These are phyloP conservation scores for Penstemon barbatus DNA, from an alignment of 257 asterid species.

Conservation along the genomic window DNA sequence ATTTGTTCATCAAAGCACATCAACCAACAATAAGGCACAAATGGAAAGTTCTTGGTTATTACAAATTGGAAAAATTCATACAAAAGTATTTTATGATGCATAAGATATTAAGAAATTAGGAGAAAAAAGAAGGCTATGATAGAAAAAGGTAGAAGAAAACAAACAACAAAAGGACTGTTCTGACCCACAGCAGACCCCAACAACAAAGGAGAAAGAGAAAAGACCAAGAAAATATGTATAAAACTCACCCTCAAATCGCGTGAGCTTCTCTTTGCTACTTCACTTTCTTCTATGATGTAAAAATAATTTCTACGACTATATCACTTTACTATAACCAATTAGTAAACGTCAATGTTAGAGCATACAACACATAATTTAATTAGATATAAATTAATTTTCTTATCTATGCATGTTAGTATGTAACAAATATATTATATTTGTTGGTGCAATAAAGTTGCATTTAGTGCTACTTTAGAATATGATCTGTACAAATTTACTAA, in stretches of 20 bases:
- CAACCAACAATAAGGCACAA: constrained; percentile 27
- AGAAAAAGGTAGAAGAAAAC: constrained; percentile 30
- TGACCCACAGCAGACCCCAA: constrained; percentile 49
- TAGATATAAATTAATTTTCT: too few species aligned
- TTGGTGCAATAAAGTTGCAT: too few species aligned
- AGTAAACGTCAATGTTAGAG: too few species aligned
- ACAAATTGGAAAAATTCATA: neutral
- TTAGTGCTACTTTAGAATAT: too few species aligned
- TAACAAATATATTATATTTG: too few species aligned
- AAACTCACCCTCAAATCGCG: constrained; percentile 24
- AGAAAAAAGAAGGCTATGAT: constrained; percentile 3
- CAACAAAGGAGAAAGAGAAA: constrained; percentile 35
- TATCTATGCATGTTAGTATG: too few species aligned
- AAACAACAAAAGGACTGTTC: constrained; percentile 39
- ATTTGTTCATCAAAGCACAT: constrained; percentile 22
- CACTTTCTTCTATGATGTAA: neutral
- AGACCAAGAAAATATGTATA: constrained; percentile 26
- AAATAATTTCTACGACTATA: neutral
- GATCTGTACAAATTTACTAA: too few species aligned
- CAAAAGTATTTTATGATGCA: neutral
- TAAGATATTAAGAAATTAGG: constrained; percentile 2
- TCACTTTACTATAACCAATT: too few species aligned
- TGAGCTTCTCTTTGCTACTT: neutral
- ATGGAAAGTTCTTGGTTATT: constrained; percentile 5
- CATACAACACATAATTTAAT: too few species aligned